Evolutionary conservation across 495 filamentous ascomycete genomes (phyloP), one percentile per base, ranked within the genome.

Genomic region (Aspergillus hancockii): DNA sequence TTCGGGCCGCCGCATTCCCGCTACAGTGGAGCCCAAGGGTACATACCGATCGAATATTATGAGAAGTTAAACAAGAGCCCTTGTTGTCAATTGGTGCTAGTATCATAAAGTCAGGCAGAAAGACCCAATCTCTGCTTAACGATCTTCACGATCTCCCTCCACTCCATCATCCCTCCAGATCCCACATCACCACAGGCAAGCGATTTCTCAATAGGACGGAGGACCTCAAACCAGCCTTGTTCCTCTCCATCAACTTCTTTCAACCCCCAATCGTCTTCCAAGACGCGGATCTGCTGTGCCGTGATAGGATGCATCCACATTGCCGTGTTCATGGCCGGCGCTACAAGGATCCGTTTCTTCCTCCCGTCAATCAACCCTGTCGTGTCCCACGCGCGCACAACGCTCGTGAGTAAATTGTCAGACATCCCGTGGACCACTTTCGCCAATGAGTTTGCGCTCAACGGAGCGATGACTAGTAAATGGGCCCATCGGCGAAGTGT

Each of bases 291-390:
- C 54, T 95, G 89, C 60, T 84, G 83, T 49, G 67, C 75, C 0
- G 92, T 96, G 40, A 96, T 72, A 18, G 92, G 92, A 72, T 97
- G 90, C 52, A 77, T 76, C 88, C 88, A 96, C 93, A 96, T 96
- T 3, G 85, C 86, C n/a, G 86, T 90, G 75, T 95, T 93, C 90
- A 95, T 92, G 14, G 87, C 84, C 43, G 85, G 89, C 0, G 72
- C 73, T 21, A 73, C 70, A 41, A 79, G 67, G 21, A 81, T 72
- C 43, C 62, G 57, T 23, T 66, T 61, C 49, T 63, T 67, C 38
- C 51, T 63, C 9, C 40, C 36, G 60, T 90, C 87, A 9, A 88
- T 76, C 49, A 74, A 65, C 28, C 84, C 85, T 18, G 85, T 85
- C 1, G 86, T 86, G 72, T 97, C 93, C 93, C 93, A 97, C 1